Evolutionary conservation across 208 protist species (phyloP).

Genomic region (Crithidia acanthocephali): DNA sequence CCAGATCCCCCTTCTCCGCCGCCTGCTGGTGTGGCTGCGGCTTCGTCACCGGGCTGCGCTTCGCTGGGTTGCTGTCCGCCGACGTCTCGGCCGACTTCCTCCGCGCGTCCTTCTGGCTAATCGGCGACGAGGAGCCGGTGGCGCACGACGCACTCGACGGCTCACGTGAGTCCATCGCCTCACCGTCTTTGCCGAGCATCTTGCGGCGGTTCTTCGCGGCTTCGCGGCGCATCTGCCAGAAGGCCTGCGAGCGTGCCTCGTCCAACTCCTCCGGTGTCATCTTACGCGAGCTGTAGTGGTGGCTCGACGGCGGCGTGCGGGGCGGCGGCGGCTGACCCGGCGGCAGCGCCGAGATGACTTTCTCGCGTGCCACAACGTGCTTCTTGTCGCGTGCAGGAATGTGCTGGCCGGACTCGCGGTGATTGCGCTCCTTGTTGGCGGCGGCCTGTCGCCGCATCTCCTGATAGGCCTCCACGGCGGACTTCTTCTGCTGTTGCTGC

Average conservation of each 20-base stretch:
- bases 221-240: slow-evolving; percentile 91
- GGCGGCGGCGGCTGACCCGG: slow-evolving; percentile 49
- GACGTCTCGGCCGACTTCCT: background rate
- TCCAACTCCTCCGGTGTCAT: slow-evolving; percentile 63
- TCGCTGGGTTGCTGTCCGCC: background rate
- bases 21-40: background rate
- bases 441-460: slow-evolving; percentile 84
- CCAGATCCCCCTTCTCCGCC: background rate
- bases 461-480: slow-evolving; percentile 61
- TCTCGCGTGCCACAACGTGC: background rate
- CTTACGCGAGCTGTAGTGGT: slow-evolving; percentile 47
- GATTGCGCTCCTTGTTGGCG: slow-evolving; percentile 74
- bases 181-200: slow-evolving; percentile 49
- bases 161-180: background rate
- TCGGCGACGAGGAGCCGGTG: slow-evolving; percentile 4
- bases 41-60: slow-evolving; percentile 2
- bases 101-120: slow-evolving; percentile 1
- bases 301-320: slow-evolving; percentile 31
- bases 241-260: slow-evolving; percentile 72
- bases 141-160: slow-evolving; percentile 14
- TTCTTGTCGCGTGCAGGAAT: background rate
- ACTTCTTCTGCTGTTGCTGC: slow-evolving; percentile 31
- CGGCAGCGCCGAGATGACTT: slow-evolving; percentile 14
- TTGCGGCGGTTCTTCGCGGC: slow-evolving; percentile 84
- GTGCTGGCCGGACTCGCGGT: slow-evolving; percentile 34